phyloP scores from a whole-genome alignment of 495 filamentous ascomycete genomes.

The Hypoxylon fuscum region DNA sequence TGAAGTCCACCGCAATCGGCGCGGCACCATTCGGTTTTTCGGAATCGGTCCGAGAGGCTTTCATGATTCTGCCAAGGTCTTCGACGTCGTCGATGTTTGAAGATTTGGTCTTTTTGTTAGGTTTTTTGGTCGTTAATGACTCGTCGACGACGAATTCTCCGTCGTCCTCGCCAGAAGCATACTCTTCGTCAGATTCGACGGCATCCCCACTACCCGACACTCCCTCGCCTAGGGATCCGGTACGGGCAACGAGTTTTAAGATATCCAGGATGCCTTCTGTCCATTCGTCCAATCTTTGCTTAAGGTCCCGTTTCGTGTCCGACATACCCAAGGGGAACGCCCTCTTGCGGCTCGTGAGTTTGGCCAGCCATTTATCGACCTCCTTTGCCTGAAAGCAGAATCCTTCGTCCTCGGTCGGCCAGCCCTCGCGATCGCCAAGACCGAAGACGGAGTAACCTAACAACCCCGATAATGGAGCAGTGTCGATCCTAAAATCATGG shows the following conservation, averaged over 20 bases:
- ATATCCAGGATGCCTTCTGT: slow-evolving; percentile 74
- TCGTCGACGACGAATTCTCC: slow-evolving; percentile 64
- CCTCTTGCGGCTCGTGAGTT: slow-evolving; percentile 78
- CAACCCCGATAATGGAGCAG: slow-evolving; percentile 76
- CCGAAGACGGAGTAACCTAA: slow-evolving; percentile 94
- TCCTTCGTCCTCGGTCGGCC: slow-evolving; percentile 88
- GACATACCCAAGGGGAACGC: slow-evolving; percentile 88
- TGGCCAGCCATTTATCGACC: slow-evolving; percentile 95
- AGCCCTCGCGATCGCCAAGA: slow-evolving; percentile 88
- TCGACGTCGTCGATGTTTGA: slow-evolving; percentile 78
- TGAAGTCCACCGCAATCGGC: slow-evolving; percentile 87
- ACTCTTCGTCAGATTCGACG: slow-evolving; percentile 83
- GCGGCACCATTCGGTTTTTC: slow-evolving; percentile 45
- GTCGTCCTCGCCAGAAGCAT: slow-evolving; percentile 63
- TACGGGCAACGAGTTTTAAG: slow-evolving; percentile 66
- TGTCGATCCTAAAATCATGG: slow-evolving; percentile 95
- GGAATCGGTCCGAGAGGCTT: slow-evolving; percentile 52
- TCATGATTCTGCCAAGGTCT: slow-evolving; percentile 76
- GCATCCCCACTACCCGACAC: slow-evolving; percentile 83
- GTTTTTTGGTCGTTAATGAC: slow-evolving; percentile 45
- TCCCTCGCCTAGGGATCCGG: slow-evolving; percentile 78
- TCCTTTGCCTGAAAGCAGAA: slow-evolving; percentile 91
- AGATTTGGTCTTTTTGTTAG: slow-evolving; percentile 45
- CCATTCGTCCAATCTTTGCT: slow-evolving; percentile 77
- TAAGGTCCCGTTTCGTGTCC: slow-evolving; percentile 79